These are phyloP conservation scores for Claviceps lovelessii DNA, from an alignment of 2,329 filamentous ascomycete species.

Conservation along the genomic window DNA sequence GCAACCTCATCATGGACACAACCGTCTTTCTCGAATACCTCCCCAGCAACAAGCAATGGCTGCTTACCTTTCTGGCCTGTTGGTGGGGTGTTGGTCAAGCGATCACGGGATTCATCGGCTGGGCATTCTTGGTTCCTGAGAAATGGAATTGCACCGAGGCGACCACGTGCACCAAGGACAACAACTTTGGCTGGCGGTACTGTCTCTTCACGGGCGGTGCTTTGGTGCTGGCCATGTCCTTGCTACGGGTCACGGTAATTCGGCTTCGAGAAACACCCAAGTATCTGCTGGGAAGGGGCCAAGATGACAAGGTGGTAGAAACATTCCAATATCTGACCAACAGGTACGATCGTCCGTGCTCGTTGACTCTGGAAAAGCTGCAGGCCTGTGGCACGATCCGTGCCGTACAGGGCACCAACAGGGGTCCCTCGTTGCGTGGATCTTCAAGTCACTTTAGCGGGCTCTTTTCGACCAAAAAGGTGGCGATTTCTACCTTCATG, in stretches of 20 bases:
- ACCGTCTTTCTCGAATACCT: constrained; percentile 39
- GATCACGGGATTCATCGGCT: constrained; percentile 29
- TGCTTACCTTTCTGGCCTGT: constrained; percentile 29
- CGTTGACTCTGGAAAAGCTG: constrained; percentile 30
- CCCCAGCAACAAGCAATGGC: constrained; percentile 31
- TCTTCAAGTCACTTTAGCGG: constrained; percentile 43
- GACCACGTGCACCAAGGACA: constrained; percentile 29
- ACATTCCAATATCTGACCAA: constrained; percentile 37
- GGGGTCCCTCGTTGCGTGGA: constrained; percentile 17
- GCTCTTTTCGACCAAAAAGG: constrained; percentile 46
- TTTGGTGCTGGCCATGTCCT: constrained; percentile 28
- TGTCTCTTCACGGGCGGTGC: constrained; percentile 31
- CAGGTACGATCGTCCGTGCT: constrained; percentile 20
- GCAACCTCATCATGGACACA: constrained; percentile 37
- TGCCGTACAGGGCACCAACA: constrained; percentile 20
- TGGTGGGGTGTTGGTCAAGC: constrained; percentile 41
- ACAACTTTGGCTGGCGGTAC: constrained; percentile 37
- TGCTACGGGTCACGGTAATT: constrained; percentile 31
- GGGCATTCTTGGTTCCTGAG: constrained; percentile 35
- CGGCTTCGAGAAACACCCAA: constrained; percentile 35
- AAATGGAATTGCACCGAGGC: constrained; percentile 26
- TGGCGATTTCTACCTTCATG: constrained; percentile 46
- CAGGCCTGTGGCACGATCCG: constrained; percentile 30
- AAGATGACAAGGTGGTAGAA: constrained; percentile 33
- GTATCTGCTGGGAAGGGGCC: constrained; percentile 30